These are phyloP conservation scores for Lunularia cruciata DNA, from an alignment of 225 moss, liverwort and hornwort species.

Conservation along the genomic window DNA sequence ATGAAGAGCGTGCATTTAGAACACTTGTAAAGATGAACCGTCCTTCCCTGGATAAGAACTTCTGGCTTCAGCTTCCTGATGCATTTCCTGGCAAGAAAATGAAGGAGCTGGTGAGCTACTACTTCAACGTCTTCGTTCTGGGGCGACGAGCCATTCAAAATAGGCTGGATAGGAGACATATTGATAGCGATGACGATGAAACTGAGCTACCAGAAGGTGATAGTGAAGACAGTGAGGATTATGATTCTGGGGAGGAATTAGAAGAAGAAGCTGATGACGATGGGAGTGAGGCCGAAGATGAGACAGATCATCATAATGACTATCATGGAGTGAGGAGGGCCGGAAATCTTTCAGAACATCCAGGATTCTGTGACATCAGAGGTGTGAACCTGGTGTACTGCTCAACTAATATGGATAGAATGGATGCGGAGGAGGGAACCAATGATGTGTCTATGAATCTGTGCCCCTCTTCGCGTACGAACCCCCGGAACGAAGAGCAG, in stretches of 20 bases:
- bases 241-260: conserved; percentile 43
- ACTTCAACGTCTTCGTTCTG: conserved; percentile 81
- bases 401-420: conserved; percentile 25
- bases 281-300: conserved; percentile 47
- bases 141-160: conserved; percentile 79
- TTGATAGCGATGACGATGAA: conserved; percentile 92
- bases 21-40: conserved; percentile 58
- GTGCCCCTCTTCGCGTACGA: conserved; percentile 31
- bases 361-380: conserved; percentile 42
- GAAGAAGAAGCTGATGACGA: conserved; percentile 52
- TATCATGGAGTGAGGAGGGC: conserved; percentile 27
- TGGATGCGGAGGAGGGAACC: conserved; percentile 24
- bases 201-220: conserved; percentile 55
- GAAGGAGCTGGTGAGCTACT: conserved; percentile 76
- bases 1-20: conserved; percentile 61
- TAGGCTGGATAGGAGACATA: conserved; percentile 52
- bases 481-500: conserved; percentile 22
- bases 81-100: conserved; percentile 62
- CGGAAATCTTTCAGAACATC: conserved; percentile 42
- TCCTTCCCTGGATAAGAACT: conserved; percentile 54
- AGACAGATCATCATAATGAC: conserved; percentile 32
- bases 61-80: conserved; percentile 69
- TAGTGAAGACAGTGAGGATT: conserved; percentile 64
- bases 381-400: conserved; percentile 45
- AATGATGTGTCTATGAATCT: conserved; percentile 26